A percentile compares a stretch with the other conserved stretches of the same genome.
Evolutionary conservation across 805 yeast species (phyloP).

Genomic region (Wickerhamiella domercqiae): DNA sequence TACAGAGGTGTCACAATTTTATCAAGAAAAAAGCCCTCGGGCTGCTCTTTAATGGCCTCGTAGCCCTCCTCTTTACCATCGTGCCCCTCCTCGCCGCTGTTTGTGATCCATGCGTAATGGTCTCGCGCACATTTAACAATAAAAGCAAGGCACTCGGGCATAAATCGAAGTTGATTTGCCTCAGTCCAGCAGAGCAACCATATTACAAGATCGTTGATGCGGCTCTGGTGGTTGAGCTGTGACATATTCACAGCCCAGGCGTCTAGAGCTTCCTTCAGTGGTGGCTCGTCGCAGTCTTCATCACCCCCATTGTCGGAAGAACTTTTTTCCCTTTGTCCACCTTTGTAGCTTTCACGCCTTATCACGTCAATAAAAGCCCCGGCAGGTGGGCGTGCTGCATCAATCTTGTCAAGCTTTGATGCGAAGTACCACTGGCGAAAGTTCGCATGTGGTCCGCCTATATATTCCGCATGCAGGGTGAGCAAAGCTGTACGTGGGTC

Average conservation of each 20-base stretch:
- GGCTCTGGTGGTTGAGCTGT: slow-evolving; percentile 35
- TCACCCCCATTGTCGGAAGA: background rate
- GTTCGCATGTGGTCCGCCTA: slow-evolving; percentile 56
- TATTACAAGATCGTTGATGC: slow-evolving; percentile 47
- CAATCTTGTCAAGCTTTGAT: slow-evolving; percentile 45
- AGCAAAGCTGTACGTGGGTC: slow-evolving; percentile 39
- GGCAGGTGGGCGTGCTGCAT: slow-evolving; percentile 2
- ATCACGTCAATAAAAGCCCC: background rate
- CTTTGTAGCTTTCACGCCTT: no score
- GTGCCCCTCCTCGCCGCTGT: no score
- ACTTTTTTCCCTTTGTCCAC: background rate
- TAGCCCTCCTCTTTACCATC: no score
- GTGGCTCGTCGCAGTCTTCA: slow-evolving; percentile 25
- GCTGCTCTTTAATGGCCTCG: background rate
- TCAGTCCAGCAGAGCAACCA: slow-evolving; percentile 81
- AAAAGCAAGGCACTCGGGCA: slow-evolving; percentile 82
- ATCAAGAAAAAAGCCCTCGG: slow-evolving; percentile 28
- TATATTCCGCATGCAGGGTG: slow-evolving; percentile 56
- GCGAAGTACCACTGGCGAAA: slow-evolving; percentile 69
- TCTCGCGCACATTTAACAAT: slow-evolving; percentile 60
- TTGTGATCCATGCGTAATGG: no score
- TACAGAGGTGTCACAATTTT: slow-evolving; percentile 65
- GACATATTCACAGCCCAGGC: slow-evolving; percentile 34
- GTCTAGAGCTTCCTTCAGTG: slow-evolving; percentile 38
- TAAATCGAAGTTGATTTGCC: slow-evolving; percentile 68